Conservation (phyloP, 768 basidiomycete species). For the Boletus huronensis region DNA sequence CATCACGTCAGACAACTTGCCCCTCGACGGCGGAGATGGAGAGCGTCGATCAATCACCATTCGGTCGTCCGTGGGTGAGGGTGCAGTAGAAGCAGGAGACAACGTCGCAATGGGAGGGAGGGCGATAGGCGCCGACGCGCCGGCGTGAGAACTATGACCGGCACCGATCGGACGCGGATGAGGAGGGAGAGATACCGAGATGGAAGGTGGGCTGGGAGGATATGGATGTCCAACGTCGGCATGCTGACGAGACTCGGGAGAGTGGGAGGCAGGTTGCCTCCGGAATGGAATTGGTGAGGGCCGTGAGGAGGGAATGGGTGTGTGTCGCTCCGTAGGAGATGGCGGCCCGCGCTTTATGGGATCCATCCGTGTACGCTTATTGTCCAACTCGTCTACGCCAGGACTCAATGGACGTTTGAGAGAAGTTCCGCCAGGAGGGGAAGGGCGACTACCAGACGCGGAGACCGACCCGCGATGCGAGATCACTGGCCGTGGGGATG, state of each 20-base stretch:
- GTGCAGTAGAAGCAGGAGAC: conserved; percentile 55
- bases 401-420: conserved; percentile 73
- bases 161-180: conserved; percentile 70
- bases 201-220: conserved; percentile 48
- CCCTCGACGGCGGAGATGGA: conserved; percentile 46
- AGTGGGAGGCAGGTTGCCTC: conserved; percentile 64
- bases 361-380: conserved; percentile 65
- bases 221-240: conserved; percentile 32
- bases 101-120: conserved; percentile 71
- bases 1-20: conserved; percentile 52
- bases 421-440: conserved; percentile 50
- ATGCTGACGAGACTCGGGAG: conserved; percentile 60
- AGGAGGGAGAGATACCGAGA: conserved; percentile 63
- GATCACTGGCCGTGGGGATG: conserved; percentile 42
- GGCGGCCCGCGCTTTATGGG: conserved; percentile 46
- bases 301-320: conserved; percentile 58
- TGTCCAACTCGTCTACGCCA: conserved; percentile 54
- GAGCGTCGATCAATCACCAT: conserved; percentile 41
- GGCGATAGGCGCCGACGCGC: conserved; percentile 41
- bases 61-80: conserved; percentile 46
- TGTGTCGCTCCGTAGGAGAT: conserved; percentile 50
- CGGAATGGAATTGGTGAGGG: conserved; percentile 74
- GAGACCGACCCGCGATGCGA: conserved; percentile 68
- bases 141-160: conserved; percentile 42
- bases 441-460: conserved; percentile 59